phyloP scores from a whole-genome alignment of 140 eudicot genomes.

The Senecio squalidus region DNA sequence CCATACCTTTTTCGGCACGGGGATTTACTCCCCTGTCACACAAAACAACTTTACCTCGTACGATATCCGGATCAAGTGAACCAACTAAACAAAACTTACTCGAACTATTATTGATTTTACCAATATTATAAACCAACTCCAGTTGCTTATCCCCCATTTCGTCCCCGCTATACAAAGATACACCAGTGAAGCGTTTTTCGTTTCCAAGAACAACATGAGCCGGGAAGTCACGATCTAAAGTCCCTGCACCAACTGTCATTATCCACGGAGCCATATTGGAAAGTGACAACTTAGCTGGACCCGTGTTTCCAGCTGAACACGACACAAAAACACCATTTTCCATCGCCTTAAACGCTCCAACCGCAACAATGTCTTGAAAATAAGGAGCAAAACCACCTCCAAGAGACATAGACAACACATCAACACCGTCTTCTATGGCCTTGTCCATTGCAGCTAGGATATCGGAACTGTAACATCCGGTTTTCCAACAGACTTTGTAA shows the following conservation, averaged over 20 bases:
- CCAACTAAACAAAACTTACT: conserved; percentile 64
- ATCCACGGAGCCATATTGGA: conserved; percentile 92
- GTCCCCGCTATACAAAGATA: conserved; percentile 67
- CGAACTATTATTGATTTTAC: conserved; percentile 12
- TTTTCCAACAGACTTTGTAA: conserved; percentile 70
- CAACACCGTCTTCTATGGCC: conserved; percentile 77
- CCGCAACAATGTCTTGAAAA: conserved; percentile 58
- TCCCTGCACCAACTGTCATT: conserved; percentile 94
- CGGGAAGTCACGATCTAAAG: conserved; percentile 80
- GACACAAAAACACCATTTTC: conserved; percentile 80
- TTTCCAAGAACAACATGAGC: conserved; percentile 53
- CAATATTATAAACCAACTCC: conserved; percentile 41
- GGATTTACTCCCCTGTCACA: conserved; percentile 79
- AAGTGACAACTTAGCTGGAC: conserved; percentile 50
- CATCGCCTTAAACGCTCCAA: conserved; percentile 77
- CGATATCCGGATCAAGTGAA: conserved; percentile 48
- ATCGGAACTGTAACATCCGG: conserved; percentile 75
- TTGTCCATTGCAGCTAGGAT: conserved; percentile 80
- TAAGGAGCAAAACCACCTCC: conserved; percentile 81
- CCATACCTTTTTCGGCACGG: conserved; percentile 76
- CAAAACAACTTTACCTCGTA: conserved; percentile 68
- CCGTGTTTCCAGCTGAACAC: conserved; percentile 85
- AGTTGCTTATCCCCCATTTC: conserved; percentile 64
- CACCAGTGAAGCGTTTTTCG: conserved; percentile 42
- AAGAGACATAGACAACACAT: conserved; percentile 71